These are phyloP conservation scores for Gossypium davidsonii DNA, from an alignment of 441 rosid genomes.

Conservation along the genomic window DNA sequence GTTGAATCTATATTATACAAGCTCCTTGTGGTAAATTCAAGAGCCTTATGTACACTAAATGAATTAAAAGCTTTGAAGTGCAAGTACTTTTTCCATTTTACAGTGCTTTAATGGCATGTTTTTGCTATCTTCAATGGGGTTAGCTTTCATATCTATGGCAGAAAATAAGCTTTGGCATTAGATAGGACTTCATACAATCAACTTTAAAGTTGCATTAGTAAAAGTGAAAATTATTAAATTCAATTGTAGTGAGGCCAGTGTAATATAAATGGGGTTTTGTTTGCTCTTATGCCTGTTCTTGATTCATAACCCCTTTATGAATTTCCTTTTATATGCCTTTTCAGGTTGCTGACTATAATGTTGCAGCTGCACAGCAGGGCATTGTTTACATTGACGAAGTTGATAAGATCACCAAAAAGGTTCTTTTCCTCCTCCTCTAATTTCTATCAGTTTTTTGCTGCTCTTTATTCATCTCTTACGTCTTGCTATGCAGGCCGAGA, in stretches of 20 bases:
- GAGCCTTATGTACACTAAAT: not conserved
- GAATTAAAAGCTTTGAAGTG: not conserved
- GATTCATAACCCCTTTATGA: not conserved
- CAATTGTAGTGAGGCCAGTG: not conserved
- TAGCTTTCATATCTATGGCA: not conserved
- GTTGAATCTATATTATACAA: slow-evolving; percentile 96
- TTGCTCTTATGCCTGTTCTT: not conserved
- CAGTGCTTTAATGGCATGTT: not conserved
- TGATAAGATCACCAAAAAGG: slow-evolving; percentile 98
- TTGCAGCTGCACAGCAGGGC: slow-evolving; percentile 99
- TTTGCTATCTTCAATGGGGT: not conserved
- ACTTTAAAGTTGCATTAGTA: not conserved
- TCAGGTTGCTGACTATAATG: slow-evolving; percentile 93
- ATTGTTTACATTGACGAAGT: slow-evolving; percentile 97
- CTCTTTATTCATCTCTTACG: slow-evolving; percentile 1
- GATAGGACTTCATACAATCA: not conserved
- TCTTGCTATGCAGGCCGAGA: slow-evolving; percentile 69
- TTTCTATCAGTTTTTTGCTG: not conserved
- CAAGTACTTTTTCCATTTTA: not conserved
- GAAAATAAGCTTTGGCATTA: slow-evolving; percentile 1
- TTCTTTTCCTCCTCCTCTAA: slow-evolving; percentile 12
- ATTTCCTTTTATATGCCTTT: slow-evolving; percentile 2
- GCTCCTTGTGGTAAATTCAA: slow-evolving; percentile 59
- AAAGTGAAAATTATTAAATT: not conserved
- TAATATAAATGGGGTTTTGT: not conserved